Evolutionary conservation across 1,284 basidiomycete genomes (phyloP), one percentile per base, ranked within the genome.

Genomic region (Farysia itapuensis): DNA sequence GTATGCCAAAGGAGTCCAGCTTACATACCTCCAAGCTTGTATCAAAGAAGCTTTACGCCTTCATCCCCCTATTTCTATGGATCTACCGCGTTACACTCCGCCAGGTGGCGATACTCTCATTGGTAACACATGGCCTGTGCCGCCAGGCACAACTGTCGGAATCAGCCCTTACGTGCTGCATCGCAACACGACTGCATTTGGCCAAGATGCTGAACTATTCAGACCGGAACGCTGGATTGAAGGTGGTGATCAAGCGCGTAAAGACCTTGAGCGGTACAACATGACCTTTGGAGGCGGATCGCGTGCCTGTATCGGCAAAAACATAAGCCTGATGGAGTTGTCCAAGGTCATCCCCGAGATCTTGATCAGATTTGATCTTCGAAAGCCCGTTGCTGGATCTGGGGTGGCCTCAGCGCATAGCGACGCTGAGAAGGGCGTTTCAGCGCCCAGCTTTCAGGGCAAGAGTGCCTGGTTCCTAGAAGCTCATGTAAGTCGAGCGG

Each of bases 1-100:
- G 36, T 68, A 74, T 28, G 64, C 52, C 8, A 52, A 63, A 9
- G 72, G 60, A 0, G 43, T 52, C 2, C 58, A 70, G 36, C 39
- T 74, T 5, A 48, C 54, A 18, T 72, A 68, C 19, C 39, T 73
- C 3, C 61, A 70, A 48, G 74, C 70, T 5, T 76, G 72, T 39
- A 53, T 76, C 44, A 76, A 77, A 47, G 74, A 77, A 42, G 56
- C 63, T 0, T 45, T 77, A 3, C 66, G 74, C 11, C 65, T 77
- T 2, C 72, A 74, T 19, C 74, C 74, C 3, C 68, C 74, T 13
- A 73, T 76, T 19, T 64, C 66, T 9, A 66, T 70, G 59, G 61
- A 64, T 14, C 44, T 77, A 3, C 74, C 69, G 9, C 64, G 74
- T 19, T 54, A 68, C 28, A 60, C 70, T 2, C 72, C 74, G 1